Conservation (phyloP, 2,329 filamentous ascomycete species). For the Paraconiothyrium brasiliense region DNA sequence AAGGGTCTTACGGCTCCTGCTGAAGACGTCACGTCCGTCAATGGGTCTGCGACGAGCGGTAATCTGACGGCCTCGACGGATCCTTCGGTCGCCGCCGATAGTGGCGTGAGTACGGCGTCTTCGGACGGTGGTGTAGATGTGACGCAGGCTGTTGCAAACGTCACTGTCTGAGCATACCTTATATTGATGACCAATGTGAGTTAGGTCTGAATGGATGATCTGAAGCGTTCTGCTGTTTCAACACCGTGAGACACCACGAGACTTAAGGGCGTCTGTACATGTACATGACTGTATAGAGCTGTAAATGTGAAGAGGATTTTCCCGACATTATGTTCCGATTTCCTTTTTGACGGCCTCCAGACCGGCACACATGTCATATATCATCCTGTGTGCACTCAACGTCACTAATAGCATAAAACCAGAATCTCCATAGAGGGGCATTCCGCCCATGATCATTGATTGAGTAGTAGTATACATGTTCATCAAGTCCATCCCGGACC, state of each 20-base stretch:
- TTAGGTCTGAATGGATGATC: too few relatives aligned
- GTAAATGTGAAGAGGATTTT: background rate
- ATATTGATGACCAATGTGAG: too few relatives aligned
- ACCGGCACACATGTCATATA: background rate
- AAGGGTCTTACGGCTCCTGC: slow-evolving; percentile 76
- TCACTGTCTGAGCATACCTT: background rate
- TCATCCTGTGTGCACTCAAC: background rate
- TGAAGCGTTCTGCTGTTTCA: too few relatives aligned
- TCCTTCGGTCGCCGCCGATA: slow-evolving; percentile 10
- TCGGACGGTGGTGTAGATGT: slow-evolving; percentile 9
- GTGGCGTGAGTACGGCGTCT: slow-evolving; percentile 17
- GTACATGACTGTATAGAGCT: background rate
- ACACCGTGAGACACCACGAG: too few relatives aligned
- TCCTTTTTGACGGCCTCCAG: too few relatives aligned
- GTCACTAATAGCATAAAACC: background rate
- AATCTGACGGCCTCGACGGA: slow-evolving; percentile 12
- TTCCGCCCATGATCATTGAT: background rate
- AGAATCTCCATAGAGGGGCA: background rate
- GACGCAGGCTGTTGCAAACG: background rate
- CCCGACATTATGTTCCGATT: too few relatives aligned
- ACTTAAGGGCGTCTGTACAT: background rate
- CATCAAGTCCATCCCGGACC: background rate
- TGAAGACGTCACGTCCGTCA: slow-evolving; percentile 17
- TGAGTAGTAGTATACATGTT: background rate
- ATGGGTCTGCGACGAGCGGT: slow-evolving; percentile 21